Evolutionary conservation across 345 rosid species (phyloP).

Genomic region (Pistacia atlantica): DNA sequence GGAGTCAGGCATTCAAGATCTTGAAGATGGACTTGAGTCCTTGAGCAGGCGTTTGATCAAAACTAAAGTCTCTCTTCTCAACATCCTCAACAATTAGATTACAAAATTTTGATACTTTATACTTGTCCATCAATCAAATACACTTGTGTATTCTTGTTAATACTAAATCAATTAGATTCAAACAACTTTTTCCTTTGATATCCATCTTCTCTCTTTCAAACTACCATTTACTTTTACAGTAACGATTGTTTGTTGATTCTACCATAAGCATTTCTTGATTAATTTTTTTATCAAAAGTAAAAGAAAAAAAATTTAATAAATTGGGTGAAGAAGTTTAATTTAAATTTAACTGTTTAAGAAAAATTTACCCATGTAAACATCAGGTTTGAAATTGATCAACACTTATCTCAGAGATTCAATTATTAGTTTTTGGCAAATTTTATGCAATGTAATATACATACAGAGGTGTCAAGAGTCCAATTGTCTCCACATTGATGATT

Average conservation of each 20-base stretch:
- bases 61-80: slow-evolving; percentile 44
- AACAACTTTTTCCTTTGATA: no score
- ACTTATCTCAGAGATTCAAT: background rate
- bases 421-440: background rate
- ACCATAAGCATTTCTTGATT: no score
- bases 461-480: slow-evolving; percentile 26
- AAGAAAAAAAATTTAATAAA: no score
- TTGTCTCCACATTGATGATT: background rate
- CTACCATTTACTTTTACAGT: background rate
- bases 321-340: no score
- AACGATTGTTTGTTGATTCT: no score
- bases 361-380: no score
- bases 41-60: slow-evolving; percentile 45
- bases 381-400: background rate
- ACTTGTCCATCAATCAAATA: background rate
- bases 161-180: background rate
- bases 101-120: background rate
- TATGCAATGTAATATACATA: background rate
- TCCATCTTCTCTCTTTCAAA: background rate
- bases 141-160: background rate
- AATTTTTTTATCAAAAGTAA: no score
- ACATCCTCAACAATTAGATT: slow-evolving; percentile 31
- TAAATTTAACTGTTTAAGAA: no score
- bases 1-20: slow-evolving; percentile 46
- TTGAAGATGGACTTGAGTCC: slow-evolving; percentile 46